Conservation (phyloP, 306 rosid species). For the Amphicarpaea edgeworthii region DNA sequence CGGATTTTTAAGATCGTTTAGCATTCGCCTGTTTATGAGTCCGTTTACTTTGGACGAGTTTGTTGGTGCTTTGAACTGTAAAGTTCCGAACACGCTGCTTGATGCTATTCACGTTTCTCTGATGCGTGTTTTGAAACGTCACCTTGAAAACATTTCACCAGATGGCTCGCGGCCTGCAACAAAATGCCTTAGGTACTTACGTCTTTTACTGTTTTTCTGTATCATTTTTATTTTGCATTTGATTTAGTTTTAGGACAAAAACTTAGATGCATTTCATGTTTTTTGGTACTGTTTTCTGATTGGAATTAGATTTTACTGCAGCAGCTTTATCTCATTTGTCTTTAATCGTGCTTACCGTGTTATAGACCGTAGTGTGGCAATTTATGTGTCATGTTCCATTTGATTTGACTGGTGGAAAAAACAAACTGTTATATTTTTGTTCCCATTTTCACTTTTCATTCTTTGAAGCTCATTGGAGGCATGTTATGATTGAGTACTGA, state of each 20-base stretch:
- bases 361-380: background rate
- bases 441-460: background rate
- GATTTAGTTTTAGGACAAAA: background rate
- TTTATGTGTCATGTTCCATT: background rate
- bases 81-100: constrained; percentile 65
- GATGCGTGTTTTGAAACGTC: constrained; percentile 76
- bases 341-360: background rate
- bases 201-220: background rate
- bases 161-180: constrained; percentile 78
- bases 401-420: background rate
- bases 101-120: constrained; percentile 85
- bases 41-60: constrained; percentile 88
- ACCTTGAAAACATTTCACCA: constrained; percentile 69
- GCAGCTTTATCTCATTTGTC: background rate
- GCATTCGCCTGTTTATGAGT: constrained; percentile 65
- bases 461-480: background rate
- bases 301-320: background rate
- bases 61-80: constrained; percentile 82
- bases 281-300: background rate
- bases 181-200: constrained; percentile 73
- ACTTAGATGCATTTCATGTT: background rate
- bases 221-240: background rate
- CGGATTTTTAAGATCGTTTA: constrained; percentile 79
- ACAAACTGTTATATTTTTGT: background rate
- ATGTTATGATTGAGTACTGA: background rate